Conservation (phyloP, 2,329 filamentous ascomycete species). For the Alternaria alternata region DNA sequence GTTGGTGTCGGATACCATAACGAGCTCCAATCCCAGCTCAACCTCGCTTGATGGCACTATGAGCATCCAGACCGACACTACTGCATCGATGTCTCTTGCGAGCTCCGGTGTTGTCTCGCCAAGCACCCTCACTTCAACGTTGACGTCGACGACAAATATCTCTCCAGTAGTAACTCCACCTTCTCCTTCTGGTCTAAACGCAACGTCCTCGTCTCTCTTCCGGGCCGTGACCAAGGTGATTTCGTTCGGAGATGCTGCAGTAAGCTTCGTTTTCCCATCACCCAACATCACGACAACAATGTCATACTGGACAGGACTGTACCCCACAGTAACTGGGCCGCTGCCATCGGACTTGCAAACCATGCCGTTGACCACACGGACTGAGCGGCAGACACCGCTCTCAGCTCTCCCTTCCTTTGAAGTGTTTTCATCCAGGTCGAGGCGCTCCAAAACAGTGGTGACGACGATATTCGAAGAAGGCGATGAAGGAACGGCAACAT, state of each 20-base stretch:
- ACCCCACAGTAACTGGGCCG: conserved; percentile 38
- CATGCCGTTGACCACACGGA: conserved; percentile 33
- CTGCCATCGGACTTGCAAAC: conserved; percentile 34
- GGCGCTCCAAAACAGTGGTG: conserved; percentile 24
- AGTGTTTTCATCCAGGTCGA: conserved; percentile 20
- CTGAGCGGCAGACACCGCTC: conserved; percentile 28
- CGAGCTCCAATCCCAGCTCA: not conserved
- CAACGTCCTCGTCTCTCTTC: conserved; percentile 9
- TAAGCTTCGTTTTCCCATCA: conserved; percentile 43
- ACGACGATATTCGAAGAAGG: conserved; percentile 14
- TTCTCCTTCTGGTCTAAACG: not conserved
- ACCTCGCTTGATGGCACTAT: conserved; percentile 1
- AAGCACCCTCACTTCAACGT: conserved; percentile 1
- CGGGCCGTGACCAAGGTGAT: conserved; percentile 36
- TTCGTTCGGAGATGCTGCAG: conserved; percentile 29
- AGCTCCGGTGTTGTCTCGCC: not conserved
- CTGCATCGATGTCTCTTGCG: not conserved
- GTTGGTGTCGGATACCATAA: not conserved
- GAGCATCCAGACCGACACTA: conserved; percentile 13
- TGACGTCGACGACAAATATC: not conserved
- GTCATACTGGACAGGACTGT: conserved; percentile 45
- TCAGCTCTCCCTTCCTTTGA: conserved; percentile 31
- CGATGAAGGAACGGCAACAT: not conserved
- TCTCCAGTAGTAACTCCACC: not conserved
- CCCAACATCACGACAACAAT: conserved; percentile 40